Conservation (phyloP, 2,329 filamentous ascomycete genomes). For the Elsinoe fawcettii region DNA sequence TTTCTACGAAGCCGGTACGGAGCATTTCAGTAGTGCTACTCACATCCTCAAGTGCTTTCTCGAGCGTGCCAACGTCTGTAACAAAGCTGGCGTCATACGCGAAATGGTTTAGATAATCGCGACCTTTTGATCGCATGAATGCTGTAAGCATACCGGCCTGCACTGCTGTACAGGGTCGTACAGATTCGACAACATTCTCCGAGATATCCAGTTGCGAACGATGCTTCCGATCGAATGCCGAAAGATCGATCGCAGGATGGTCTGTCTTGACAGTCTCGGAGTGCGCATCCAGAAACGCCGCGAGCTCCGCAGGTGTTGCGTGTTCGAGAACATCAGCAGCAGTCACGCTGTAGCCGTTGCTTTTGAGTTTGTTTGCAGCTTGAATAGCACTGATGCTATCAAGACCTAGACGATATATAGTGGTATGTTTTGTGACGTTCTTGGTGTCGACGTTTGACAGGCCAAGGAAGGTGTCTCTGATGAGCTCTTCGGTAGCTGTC, state of each 20-base stretch:
- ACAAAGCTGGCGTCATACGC: constrained; percentile 43
- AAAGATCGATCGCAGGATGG: constrained; percentile 39
- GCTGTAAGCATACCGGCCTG: constrained; percentile 74
- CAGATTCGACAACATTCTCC: constrained; percentile 40
- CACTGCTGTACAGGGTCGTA: constrained; percentile 71
- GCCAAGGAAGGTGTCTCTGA: constrained; percentile 51
- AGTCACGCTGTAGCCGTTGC: constrained; percentile 49
- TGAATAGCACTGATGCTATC: constrained; percentile 86
- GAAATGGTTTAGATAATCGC: constrained; percentile 69
- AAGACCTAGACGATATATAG: constrained; percentile 79
- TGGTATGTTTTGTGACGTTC: constrained; percentile 53
- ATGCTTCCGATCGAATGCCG: constrained; percentile 43
- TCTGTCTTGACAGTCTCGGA: constrained; percentile 17
- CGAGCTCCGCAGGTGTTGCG: constrained; percentile 30
- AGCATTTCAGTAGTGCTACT: constrained; percentile 59
- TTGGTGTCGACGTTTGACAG: constrained; percentile 48
- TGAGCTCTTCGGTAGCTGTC: constrained; percentile 43
- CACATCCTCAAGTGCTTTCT: constrained; percentile 52
- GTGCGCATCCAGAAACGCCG: constrained; percentile 20
- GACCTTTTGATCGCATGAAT: constrained; percentile 59
- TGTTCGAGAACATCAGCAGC: constrained; percentile 66
- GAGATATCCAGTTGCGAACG: constrained; percentile 28
- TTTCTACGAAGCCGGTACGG: constrained; percentile 61
- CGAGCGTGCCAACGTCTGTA: constrained; percentile 38
- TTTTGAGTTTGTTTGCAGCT: constrained; percentile 60